Evolutionary conservation across 371 early-diverging fungal species (phyloP), one percentile per base, ranked within the genome.

Genomic region (Chytridium lagenaria): DNA sequence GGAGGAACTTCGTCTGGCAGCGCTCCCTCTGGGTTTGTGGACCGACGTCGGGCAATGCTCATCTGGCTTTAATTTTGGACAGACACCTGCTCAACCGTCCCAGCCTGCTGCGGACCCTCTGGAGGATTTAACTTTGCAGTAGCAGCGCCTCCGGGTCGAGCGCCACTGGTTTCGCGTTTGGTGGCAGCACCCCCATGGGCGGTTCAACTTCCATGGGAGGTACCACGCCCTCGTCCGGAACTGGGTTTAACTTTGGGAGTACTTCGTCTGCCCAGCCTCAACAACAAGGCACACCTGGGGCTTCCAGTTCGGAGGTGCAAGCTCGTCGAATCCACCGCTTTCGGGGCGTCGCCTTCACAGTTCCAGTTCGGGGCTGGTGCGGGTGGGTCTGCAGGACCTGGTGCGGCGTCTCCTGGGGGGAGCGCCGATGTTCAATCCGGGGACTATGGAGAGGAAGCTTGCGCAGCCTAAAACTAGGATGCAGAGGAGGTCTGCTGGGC

Each of bases 391-490:
- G 36, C 31, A 39, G 66, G 66, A 39, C n/a, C n/a, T n/a, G n/a
- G n/a, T n/a, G n/a, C n/a, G n/a, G n/a, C n/a, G n/a, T n/a, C n/a
- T n/a, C n/a, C n/a, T n/a, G n/a, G 26, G 28, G 26, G 28, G 28
- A 16, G n/a, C n/a, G n/a, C n/a, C n/a, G n/a, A n/a, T n/a, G n/a
- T 66, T 66, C 66, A 66, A 66, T 44, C 44, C 49, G 2, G 66
- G 66, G 2, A 10, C 40, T 5, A 26, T 16, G 3, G 49, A 40
- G 10, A 37, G 66, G n/a, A 66, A 66, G 66, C 66, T 66, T 66
- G 66, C 66, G 2, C 66, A 66, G 49, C 66, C 66, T 5, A 66
- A 66, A 44, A 28, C 66, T 3, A 37, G 66, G 12, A 39, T n/a
- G 38, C 37, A 66, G 19, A 5, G 66, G 7, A 10, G 66, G 23